Evolutionary conservation across 495 filamentous ascomycete species (phyloP).

Genomic region (Rhizodiscina lignyota): DNA sequence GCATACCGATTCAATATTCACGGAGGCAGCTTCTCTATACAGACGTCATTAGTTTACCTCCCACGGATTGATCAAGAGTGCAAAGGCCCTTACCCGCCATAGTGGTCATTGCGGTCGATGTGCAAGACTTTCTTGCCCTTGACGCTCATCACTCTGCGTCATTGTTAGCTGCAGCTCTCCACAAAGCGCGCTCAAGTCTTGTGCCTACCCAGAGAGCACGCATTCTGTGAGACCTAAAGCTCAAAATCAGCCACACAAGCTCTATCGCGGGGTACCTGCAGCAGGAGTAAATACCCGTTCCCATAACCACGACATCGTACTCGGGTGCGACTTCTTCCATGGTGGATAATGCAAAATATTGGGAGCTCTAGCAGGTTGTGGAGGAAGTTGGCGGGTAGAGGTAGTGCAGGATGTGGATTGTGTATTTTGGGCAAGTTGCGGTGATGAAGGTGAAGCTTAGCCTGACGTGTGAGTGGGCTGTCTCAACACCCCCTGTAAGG

Average conservation of each 20-base stretch:
- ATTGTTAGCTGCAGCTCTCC: conserved; percentile 2
- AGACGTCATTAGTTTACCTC: conserved; percentile 18
- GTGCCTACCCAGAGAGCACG: conserved; percentile 76
- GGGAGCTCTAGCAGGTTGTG: background rate
- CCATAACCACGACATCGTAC: conserved; percentile 97
- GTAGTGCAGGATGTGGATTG: no score
- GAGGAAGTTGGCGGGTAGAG: no score
- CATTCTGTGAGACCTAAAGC: conserved; percentile 84
- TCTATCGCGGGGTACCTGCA: conserved; percentile 24
- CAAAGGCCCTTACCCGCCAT: conserved; percentile 56
- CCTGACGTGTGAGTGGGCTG: no score
- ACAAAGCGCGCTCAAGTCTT: background rate
- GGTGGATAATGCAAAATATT: conserved; percentile 12
- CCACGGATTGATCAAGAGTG: background rate
- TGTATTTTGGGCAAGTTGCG: no score
- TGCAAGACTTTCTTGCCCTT: conserved; percentile 98
- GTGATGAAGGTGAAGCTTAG: no score
- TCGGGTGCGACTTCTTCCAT: conserved; percentile 96
- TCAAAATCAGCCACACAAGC: conserved; percentile 2
- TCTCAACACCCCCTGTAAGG: no score
- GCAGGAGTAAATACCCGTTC: conserved; percentile 76
- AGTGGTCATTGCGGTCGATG: conserved; percentile 98
- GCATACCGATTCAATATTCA: conserved; percentile 79
- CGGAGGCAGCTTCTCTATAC: conserved; percentile 74
- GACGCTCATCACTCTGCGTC: conserved; percentile 73